Conservation (phyloP, 116 monocot species). For the Phalaenopsis hybrid region DNA sequence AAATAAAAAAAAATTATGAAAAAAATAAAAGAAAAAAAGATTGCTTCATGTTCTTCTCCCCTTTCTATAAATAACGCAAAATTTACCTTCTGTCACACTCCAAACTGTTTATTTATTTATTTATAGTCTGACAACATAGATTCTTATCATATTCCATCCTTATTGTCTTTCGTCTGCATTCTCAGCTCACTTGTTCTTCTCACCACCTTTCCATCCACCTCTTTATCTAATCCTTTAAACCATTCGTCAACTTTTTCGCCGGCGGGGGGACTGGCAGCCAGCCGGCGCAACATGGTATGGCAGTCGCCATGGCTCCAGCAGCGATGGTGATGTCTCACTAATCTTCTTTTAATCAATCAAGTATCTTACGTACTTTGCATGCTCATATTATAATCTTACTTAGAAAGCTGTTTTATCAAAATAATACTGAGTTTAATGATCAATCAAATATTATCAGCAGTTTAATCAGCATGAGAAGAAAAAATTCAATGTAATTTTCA, state of each 20-base stretch:
- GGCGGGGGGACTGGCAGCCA: neutral
- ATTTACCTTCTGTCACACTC: no score
- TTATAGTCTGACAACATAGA: neutral
- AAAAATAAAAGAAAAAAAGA: no score
- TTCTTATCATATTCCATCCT: neutral
- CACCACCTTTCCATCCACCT: neutral
- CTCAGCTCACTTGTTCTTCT: neutral
- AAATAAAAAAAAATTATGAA: no score
- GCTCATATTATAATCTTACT: neutral
- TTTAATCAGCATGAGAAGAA: no score
- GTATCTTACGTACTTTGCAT: neutral
- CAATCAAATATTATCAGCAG: neutral
- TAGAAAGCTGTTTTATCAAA: neutral
- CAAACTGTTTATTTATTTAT: no score
- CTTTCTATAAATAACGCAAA: no score
- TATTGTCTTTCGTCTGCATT: no score
- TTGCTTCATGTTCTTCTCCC: no score
- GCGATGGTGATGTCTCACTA: neutral
- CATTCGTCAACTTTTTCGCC: neutral
- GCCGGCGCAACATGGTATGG: conserved; percentile 4
- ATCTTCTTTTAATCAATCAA: neutral
- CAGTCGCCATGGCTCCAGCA: neutral
- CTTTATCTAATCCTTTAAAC: neutral
- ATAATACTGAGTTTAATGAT: no score
- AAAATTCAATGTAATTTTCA: no score